Percentiles rank a stretch among this genome's conserved stretches.
These are phyloP conservation scores for Cucumis hystrix DNA, from an alignment of 306 rosid genomes.

Conservation along the genomic window DNA sequence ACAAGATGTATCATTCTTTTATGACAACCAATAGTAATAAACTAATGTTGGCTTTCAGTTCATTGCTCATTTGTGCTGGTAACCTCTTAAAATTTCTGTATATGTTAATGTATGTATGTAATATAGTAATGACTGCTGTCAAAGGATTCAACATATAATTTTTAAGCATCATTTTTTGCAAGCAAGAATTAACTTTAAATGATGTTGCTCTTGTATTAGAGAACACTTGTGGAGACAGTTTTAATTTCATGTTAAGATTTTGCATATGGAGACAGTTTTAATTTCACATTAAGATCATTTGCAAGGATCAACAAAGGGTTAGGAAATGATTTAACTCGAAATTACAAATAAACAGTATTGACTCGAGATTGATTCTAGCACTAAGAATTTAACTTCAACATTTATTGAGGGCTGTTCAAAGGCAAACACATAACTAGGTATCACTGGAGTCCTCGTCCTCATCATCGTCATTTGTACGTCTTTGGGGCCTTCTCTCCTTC, in stretches of 20 bases:
- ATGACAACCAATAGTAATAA: not conserved
- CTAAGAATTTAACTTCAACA: not conserved
- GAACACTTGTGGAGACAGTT: not conserved
- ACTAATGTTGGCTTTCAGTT: not conserved
- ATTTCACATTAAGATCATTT: not conserved
- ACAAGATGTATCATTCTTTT: conserved; percentile 4
- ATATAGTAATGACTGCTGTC: not conserved
- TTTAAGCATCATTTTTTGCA: not conserved
- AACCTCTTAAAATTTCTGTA: not conserved
- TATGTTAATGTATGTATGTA: not conserved
- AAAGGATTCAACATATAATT: not conserved
- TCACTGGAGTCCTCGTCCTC: not conserved
- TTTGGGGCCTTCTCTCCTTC: conserved; percentile 55
- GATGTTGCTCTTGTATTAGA: not conserved
- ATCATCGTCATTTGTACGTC: conserved; percentile 28
- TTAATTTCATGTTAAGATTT: not conserved
- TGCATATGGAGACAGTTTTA: not conserved
- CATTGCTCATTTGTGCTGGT: not conserved
- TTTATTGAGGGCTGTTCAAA: not conserved
- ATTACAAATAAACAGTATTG: not conserved
- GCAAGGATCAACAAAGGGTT: not conserved
- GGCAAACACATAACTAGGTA: not conserved
- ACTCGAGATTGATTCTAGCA: not conserved
- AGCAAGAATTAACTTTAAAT: not conserved
- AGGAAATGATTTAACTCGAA: not conserved